Percentiles rank a stretch among this genome's conserved stretches.
Evolutionary conservation across 2,329 filamentous ascomycete species (phyloP).

Genomic region (Ophiocordyceps robertsii): DNA sequence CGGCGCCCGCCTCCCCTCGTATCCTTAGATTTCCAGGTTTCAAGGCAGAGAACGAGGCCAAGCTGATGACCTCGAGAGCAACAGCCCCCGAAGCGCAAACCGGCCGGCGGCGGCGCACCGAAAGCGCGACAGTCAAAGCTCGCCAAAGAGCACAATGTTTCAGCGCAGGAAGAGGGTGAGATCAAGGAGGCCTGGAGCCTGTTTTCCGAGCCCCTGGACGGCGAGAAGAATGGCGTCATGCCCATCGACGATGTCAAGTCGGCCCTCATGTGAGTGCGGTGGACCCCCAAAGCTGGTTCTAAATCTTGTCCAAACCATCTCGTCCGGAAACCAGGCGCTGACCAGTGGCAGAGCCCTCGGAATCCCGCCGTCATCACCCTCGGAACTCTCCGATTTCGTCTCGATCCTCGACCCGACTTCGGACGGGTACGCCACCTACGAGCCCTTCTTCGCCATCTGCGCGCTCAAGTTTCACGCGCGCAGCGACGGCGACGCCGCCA

Average conservation of each 20-base stretch:
- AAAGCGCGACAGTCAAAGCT: conserved; percentile 64
- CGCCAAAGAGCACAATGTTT: conserved; percentile 82
- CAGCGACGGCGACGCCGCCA: conserved; percentile 36
- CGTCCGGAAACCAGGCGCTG: not conserved
- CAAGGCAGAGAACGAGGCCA: no score
- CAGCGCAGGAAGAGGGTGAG: conserved; percentile 71
- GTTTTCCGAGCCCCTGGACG: conserved; percentile 58
- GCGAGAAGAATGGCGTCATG: conserved; percentile 61
- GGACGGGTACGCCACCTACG: conserved; percentile 65
- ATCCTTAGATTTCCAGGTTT: not conserved
- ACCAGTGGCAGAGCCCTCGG: conserved; percentile 57
- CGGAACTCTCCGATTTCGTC: conserved; percentile 64
- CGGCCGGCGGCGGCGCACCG: conserved; percentile 14
- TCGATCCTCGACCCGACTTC: conserved; percentile 71
- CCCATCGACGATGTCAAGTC: conserved; percentile 55
- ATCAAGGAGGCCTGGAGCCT: conserved; percentile 83
- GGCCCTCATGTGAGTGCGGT: conserved; percentile 50
- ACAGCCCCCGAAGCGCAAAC: conserved; percentile 41
- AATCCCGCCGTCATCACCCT: conserved; percentile 46
- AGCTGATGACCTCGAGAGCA: not conserved
- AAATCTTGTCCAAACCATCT: no score
- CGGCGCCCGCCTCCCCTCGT: no score
- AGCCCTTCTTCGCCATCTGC: conserved; percentile 74
- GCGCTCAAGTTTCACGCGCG: conserved; percentile 68
- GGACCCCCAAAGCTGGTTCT: not conserved